Evolutionary conservation across 768 basidiomycete species (phyloP).

Genomic region (Auricularia sp.): DNA sequence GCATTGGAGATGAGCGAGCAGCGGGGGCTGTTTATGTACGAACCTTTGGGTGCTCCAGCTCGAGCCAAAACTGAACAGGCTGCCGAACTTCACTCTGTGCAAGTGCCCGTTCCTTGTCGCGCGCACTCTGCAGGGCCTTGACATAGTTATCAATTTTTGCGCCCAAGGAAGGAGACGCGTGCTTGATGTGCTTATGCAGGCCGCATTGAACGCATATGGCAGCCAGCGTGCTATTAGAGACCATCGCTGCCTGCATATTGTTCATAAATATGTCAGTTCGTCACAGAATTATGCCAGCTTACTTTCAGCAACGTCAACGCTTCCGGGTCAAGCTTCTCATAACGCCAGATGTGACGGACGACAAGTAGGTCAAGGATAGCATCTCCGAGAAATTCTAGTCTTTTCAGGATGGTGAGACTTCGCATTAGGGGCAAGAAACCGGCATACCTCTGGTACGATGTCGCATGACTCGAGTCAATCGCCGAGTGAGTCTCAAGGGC

Average conservation of each 20-base stretch:
- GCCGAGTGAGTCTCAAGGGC: background rate
- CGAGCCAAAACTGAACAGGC: slow-evolving; percentile 70
- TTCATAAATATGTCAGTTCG: no score
- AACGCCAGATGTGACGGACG: slow-evolving; percentile 57
- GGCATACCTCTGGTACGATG: slow-evolving; percentile 47
- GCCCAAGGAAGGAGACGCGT: slow-evolving; percentile 44
- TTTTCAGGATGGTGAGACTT: slow-evolving; percentile 46
- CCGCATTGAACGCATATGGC: slow-evolving; percentile 65
- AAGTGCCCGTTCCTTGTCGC: slow-evolving; percentile 31
- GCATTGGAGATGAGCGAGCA: slow-evolving; percentile 5
- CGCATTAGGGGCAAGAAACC: slow-evolving; percentile 39
- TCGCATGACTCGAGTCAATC: background rate
- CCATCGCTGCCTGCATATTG: slow-evolving; percentile 60
- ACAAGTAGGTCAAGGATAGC: slow-evolving; percentile 77
- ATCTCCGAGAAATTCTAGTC: slow-evolving; percentile 80
- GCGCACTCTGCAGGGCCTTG: slow-evolving; percentile 33
- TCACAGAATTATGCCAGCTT: background rate
- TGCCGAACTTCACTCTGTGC: slow-evolving; percentile 39
- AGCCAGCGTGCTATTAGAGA: slow-evolving; percentile 68
- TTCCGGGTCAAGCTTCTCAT: slow-evolving; percentile 59
- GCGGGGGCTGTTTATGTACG: slow-evolving; percentile 5
- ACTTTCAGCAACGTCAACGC: slow-evolving; percentile 75
- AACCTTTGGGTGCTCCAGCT: slow-evolving; percentile 71
- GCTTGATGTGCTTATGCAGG: slow-evolving; percentile 49
- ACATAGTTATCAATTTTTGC: slow-evolving; percentile 45